Base-by-base conservation (phyloP, 108 stramenopile genomes). In the Skeletonema potamos region DNA sequence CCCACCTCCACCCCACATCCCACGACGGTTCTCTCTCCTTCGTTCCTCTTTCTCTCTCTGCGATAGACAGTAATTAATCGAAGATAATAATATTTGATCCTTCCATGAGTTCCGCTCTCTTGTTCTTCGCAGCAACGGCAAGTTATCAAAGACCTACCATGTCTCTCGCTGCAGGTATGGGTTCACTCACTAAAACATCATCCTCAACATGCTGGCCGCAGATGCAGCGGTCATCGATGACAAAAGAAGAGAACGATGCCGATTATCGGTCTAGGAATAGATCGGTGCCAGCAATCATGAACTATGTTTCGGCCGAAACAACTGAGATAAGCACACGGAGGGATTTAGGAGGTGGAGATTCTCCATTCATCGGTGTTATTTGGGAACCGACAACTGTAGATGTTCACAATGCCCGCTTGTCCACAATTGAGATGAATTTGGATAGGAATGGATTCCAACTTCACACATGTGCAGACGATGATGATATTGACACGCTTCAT, bases 291-390 rank as follows among this genome's bases (percentile, higher is more conserved):
- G 79, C 76, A n/a, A 66, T 71, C 4, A 84, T 88, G 79, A 79
- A 82, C 20, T 87, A 84, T 62, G 82, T 87, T 1, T 71, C 81
- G n/a, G n/a, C 66, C 32, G 66, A 79, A 33, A 84, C 83, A 11
- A 77, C 48, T 6, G 62, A 57, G 3, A 72, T 86, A 26, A 66
- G 62, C 44, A 74, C 72, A 11, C 41, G 81, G 18, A 76, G 85
- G 20, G 72, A 81, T 63, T 44, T 56, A 36, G 56, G 70, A 4
- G 85, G 87, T 20, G 60, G 57, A 7, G 85, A 88, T 71, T 36
- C 54, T 27, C 34, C 58, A 32, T 57, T 84, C 29, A 41, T 80
- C 32, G 85, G 81, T 24, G 81, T 72, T 1, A 72, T 54, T 37
- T 86, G 87, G 87, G 62, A 70, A 27, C 61, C 70, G 1, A 72